phyloP scores from a whole-genome alignment of 352 stramenopile species.

The Halophytophthora batemanensis region DNA sequence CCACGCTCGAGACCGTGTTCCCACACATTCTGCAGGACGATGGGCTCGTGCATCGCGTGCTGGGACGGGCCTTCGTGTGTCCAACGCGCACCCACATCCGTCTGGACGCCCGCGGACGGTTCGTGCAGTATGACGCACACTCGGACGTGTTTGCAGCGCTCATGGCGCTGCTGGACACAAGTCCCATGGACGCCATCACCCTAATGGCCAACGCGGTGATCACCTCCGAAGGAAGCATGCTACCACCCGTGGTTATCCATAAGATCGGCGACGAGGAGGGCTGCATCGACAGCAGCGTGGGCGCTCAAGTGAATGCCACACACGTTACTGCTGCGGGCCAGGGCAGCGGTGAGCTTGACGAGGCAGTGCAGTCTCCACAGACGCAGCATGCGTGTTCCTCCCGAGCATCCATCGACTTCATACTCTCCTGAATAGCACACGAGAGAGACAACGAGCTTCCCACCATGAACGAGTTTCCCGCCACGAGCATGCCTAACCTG shows the following conservation, averaged over 20 bases:
- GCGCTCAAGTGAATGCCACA: background rate
- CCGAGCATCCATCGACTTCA: slow-evolving; percentile 16
- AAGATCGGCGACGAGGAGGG: slow-evolving; percentile 1
- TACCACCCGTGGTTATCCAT: slow-evolving; percentile 12
- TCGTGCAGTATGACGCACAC: slow-evolving; percentile 33
- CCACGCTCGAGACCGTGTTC: slow-evolving; percentile 24
- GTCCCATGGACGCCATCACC: slow-evolving; percentile 11
- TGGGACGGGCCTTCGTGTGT: slow-evolving; percentile 21
- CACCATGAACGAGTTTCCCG: too few relatives aligned
- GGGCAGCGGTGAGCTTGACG: background rate
- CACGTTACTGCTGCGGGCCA: background rate
- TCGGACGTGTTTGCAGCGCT: slow-evolving; percentile 40
- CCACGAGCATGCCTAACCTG: too few relatives aligned
- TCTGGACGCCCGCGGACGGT: slow-evolving; percentile 15
- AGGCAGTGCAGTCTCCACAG: background rate
- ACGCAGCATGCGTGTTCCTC: background rate
- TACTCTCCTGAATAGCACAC: slow-evolving; percentile 15
- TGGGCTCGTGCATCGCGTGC: slow-evolving; percentile 8
- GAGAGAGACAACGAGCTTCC: too few relatives aligned
- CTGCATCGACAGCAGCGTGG: too few relatives aligned
- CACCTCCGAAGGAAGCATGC: slow-evolving; percentile 19
- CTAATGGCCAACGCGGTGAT: slow-evolving; percentile 29
- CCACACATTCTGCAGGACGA: slow-evolving; percentile 16
- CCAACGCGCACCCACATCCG: slow-evolving; percentile 31
- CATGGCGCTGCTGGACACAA: slow-evolving; percentile 14